These are phyloP conservation scores for Gillenia trifoliata DNA, from an alignment of 306 rosid genomes.

Conservation along the genomic window DNA sequence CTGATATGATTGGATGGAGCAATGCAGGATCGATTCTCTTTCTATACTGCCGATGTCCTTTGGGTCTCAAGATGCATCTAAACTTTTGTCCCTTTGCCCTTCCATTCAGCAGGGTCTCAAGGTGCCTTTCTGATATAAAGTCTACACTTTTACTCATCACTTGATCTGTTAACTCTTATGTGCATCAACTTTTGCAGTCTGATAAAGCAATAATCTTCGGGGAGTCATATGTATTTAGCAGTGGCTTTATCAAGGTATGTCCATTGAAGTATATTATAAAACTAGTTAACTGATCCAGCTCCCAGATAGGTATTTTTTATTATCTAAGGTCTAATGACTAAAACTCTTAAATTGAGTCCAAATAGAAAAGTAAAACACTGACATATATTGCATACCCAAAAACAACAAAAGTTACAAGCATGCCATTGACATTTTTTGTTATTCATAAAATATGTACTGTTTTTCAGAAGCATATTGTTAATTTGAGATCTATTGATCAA, in stretches of 20 bases:
- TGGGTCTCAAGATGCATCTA: slow-evolving; percentile 84
- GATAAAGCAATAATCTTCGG: slow-evolving; percentile 74
- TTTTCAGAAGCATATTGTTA: too few species aligned
- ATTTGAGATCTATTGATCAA: too few species aligned
- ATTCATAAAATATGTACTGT: too few species aligned
- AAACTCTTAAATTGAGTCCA: neutral
- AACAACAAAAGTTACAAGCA: neutral
- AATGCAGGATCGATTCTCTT: slow-evolving; percentile 87
- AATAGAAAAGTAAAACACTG: neutral
- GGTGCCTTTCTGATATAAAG: slow-evolving; percentile 43
- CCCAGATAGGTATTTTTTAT: neutral
- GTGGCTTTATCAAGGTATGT: slow-evolving; percentile 74
- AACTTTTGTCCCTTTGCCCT: slow-evolving; percentile 71
- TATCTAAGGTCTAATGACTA: neutral
- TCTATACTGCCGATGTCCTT: slow-evolving; percentile 82
- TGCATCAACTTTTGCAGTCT: slow-evolving; percentile 58
- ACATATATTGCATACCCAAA: neutral
- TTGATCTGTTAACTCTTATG: slow-evolving; percentile 13
- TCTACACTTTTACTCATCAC: slow-evolving; percentile 16
- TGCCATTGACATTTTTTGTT: neutral
- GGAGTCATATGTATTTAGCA: slow-evolving; percentile 73
- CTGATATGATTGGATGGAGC: slow-evolving; percentile 6
- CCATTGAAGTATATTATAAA: neutral
- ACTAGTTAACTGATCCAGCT: neutral
- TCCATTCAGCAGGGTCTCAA: slow-evolving; percentile 78